These are phyloP conservation scores for Funneliformis geosporum DNA, from an alignment of 192 early-diverging fungal genomes.

Conservation along the genomic window DNA sequence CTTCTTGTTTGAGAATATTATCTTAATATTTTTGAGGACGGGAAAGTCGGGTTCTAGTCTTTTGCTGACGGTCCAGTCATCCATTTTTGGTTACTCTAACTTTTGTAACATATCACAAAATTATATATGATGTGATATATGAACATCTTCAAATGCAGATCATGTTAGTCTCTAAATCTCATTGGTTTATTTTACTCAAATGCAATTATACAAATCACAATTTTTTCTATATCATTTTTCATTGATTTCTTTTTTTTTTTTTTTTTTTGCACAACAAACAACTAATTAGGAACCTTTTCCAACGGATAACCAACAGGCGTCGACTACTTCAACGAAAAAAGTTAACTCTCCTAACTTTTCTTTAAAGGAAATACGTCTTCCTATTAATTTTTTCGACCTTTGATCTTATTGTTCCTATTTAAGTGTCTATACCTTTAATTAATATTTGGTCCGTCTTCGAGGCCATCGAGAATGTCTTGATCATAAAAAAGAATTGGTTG, in stretches of 20 bases:
- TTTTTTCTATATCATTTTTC: background rate
- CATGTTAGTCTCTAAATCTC: background rate
- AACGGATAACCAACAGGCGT: background rate
- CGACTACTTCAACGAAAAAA: background rate
- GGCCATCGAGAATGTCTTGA: background rate
- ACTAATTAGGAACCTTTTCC: background rate
- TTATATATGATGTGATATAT: background rate
- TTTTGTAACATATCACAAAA: background rate
- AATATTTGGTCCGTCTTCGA: background rate
- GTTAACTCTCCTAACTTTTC: background rate
- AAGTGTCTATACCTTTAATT: background rate
- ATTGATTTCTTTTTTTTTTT: background rate
- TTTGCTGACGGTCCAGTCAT: background rate
- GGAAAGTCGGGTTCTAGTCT: background rate
- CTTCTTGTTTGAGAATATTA: no score
- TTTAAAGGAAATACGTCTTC: background rate
- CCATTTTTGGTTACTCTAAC: background rate
- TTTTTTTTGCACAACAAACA: background rate
- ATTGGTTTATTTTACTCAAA: background rate
- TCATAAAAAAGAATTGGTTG: background rate
- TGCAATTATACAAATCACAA: background rate
- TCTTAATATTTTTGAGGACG: background rate
- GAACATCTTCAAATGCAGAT: background rate
- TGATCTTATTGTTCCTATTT: background rate
- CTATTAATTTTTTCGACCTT: background rate